Conservation (phyloP, 2,329 filamentous ascomycete genomes). For the Ustulina deusta region DNA sequence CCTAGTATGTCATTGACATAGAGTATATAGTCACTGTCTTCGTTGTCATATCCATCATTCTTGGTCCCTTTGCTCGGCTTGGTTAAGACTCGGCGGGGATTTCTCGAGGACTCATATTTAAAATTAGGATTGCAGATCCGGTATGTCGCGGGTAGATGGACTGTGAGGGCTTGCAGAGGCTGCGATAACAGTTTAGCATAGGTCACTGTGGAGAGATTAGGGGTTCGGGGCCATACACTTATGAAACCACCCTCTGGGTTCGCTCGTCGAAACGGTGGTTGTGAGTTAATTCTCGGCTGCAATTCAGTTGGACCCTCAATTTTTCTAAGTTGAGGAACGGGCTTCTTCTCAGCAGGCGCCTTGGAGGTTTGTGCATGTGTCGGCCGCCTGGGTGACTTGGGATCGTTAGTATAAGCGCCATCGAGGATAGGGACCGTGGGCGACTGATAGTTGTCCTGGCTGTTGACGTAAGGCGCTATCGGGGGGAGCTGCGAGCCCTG, state of each 20-base stretch:
- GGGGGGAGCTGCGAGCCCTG: conserved; percentile 77
- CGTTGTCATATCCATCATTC: conserved; percentile 99
- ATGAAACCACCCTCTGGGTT: conserved; percentile 98
- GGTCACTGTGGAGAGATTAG: conserved; percentile 28
- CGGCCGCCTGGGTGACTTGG: conserved; percentile 69
- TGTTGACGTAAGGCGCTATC: conserved; percentile 75
- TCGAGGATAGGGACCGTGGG: conserved; percentile 79
- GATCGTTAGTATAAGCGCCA: conserved; percentile 68
- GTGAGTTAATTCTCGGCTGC: conserved; percentile 83
- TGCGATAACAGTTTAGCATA: conserved; percentile 53
- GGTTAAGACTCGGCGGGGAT: conserved; percentile 93
- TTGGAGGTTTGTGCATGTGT: conserved; percentile 57
- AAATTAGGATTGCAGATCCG: conserved; percentile 98
- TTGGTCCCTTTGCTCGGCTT: conserved; percentile 99
- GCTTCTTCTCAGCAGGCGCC: conserved; percentile 65
- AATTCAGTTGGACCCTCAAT: conserved; percentile 79
- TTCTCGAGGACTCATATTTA: conserved; percentile 98
- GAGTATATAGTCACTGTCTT: conserved; percentile 98
- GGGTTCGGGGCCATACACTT: conserved; percentile 72
- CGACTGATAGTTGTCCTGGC: conserved; percentile 78
- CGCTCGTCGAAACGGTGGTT: conserved; percentile 91
- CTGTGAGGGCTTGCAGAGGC: conserved; percentile 95
- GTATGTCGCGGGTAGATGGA: conserved; percentile 93
- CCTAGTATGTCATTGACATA: conserved; percentile 99
- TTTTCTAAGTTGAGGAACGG: conserved; percentile 89